A percentile compares a stretch with the other conserved stretches of the same genome.
These are phyloP conservation scores for Ogataea paraovalis DNA, from an alignment of 805 yeast species.

Conservation along the genomic window DNA sequence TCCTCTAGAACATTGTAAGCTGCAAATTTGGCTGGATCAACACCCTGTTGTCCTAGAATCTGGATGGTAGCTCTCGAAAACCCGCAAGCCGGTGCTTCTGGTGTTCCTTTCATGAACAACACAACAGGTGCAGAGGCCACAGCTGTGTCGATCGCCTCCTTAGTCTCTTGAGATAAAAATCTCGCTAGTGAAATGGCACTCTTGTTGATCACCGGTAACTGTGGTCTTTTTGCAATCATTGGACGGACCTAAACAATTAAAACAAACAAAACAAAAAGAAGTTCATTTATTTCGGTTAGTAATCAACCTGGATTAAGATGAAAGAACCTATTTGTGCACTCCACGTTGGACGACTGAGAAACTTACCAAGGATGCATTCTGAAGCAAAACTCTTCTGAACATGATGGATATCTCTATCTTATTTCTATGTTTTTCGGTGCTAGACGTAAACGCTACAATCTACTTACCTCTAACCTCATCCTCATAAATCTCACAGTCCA, in stretches of 20 bases:
- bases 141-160: conserved; percentile 80
- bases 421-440: neutral
- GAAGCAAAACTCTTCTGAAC: neutral
- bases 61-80: conserved; percentile 94
- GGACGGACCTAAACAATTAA: conserved; percentile 1
- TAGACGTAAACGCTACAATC: neutral
- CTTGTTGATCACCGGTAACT: neutral
- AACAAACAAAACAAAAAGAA: neutral
- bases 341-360: no score
- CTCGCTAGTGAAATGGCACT: conserved; percentile 10
- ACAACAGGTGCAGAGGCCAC: conserved; percentile 90
- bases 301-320: no score
- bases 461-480: neutral
- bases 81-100: conserved; percentile 97
- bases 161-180: conserved; percentile 71
- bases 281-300: no score
- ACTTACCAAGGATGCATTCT: conserved; percentile 2
- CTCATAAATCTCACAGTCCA: neutral
- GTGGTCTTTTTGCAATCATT: neutral
- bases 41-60: conserved; percentile 92
- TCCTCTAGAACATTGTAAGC: conserved; percentile 97
- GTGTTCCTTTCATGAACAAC: conserved; percentile 97
- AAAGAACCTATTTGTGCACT: no score
- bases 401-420: neutral
- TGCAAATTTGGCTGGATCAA: conserved; percentile 93